phyloP scores from a whole-genome alignment of 129 eudicot species.

The Tagetes patula region DNA sequence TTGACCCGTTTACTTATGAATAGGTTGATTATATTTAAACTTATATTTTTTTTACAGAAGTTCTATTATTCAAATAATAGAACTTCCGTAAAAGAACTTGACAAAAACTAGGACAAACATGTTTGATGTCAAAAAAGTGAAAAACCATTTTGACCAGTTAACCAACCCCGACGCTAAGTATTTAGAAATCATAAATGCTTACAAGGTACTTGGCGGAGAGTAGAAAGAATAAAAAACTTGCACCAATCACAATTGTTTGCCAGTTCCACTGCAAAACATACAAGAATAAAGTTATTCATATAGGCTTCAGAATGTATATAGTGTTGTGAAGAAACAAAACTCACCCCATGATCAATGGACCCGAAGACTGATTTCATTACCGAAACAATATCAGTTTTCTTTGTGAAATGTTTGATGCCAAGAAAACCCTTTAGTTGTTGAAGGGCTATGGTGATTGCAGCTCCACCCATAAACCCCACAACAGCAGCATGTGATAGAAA shows the following conservation, averaged over 20 bases:
- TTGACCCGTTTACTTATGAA: neutral
- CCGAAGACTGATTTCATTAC: constrained; percentile 68
- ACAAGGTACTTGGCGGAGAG: constrained; percentile 68
- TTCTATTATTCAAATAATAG: neutral
- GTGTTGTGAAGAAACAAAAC: constrained; percentile 22
- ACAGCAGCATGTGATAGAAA: constrained; percentile 89
- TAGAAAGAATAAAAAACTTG: constrained; percentile 66
- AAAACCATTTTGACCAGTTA: neutral
- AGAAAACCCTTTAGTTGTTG: constrained; percentile 90
- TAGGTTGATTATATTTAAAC: neutral
- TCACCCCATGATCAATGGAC: constrained; percentile 73
- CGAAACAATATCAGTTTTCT: constrained; percentile 63
- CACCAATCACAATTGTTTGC: constrained; percentile 83
- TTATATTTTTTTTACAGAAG: too few species aligned
- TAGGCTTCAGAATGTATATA: neutral
- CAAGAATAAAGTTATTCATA: constrained; percentile 11
- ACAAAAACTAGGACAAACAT: neutral
- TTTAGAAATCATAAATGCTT: constrained; percentile 36
- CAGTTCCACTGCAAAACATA: constrained; percentile 81
- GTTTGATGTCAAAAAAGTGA: neutral
- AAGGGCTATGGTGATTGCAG: constrained; percentile 83
- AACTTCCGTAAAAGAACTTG: neutral
- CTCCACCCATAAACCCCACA: constrained; percentile 89
- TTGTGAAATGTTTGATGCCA: constrained; percentile 76
- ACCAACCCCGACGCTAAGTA: neutral